Percentiles rank a stretch among this genome's conserved stretches.
Evolutionary conservation across 2,329 filamentous ascomycete species (phyloP).

Genomic region (Stemphylium lycopersici): DNA sequence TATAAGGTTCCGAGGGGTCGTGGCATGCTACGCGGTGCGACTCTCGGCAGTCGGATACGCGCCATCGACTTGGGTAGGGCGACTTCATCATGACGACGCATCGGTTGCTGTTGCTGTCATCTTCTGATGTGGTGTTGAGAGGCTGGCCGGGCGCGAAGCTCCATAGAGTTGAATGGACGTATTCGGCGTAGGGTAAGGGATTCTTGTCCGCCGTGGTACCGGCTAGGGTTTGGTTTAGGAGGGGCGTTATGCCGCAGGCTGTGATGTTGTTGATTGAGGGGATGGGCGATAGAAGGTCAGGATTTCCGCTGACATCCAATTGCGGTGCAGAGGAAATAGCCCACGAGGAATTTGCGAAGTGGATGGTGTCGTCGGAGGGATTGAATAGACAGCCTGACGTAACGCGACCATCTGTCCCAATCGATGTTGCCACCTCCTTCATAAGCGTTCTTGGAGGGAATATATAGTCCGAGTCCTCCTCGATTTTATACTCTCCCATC

Average conservation of each 20-base stretch:
- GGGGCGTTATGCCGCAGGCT: slow-evolving; percentile 65
- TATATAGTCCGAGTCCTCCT: slow-evolving; percentile 57
- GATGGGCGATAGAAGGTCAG: slow-evolving; percentile 32
- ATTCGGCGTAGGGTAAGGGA: slow-evolving; percentile 57
- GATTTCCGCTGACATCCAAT: slow-evolving; percentile 25
- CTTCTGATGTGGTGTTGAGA: slow-evolving; percentile 49
- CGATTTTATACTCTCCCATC: slow-evolving; percentile 62
- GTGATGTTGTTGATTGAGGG: slow-evolving; percentile 51
- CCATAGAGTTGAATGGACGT: slow-evolving; percentile 62
- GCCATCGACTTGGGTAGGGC: slow-evolving; percentile 62
- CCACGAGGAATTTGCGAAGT: slow-evolving; percentile 57
- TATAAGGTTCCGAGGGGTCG: slow-evolving; percentile 59
- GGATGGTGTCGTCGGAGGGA: slow-evolving; percentile 49
- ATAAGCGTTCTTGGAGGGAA: slow-evolving; percentile 58
- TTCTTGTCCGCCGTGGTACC: slow-evolving; percentile 58
- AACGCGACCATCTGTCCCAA: slow-evolving; percentile 50
- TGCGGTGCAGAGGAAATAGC: slow-evolving; percentile 30
- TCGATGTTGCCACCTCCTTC: slow-evolving; percentile 35
- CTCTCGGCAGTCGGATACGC: slow-evolving; percentile 61
- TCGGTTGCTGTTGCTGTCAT: slow-evolving; percentile 46
- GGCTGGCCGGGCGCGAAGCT: slow-evolving; percentile 66
- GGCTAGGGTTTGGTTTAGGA: slow-evolving; percentile 63
- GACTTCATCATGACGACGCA: slow-evolving; percentile 62
- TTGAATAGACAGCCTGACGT: slow-evolving; percentile 62
- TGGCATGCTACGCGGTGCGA: slow-evolving; percentile 64